These are phyloP conservation scores for Tylopilus subfusipes DNA, from an alignment of 768 basidiomycete species.

Conservation along the genomic window DNA sequence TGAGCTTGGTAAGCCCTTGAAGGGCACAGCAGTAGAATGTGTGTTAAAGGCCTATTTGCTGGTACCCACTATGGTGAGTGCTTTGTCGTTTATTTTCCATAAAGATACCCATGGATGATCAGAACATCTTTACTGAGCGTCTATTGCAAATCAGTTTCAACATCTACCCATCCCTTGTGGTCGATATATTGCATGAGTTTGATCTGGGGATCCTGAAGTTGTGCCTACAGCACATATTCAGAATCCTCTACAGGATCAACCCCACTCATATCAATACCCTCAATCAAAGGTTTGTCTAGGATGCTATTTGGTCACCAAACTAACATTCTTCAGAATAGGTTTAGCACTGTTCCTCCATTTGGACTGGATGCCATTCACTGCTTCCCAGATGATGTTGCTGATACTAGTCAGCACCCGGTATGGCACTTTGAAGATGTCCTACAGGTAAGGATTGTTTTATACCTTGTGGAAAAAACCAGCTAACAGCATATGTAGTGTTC, in stretches of 20 bases:
- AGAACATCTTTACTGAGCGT: not conserved
- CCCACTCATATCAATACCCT: not conserved
- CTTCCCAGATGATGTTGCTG: constrained; percentile 35
- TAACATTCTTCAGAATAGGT: too few relatives aligned
- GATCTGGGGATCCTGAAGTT: not conserved
- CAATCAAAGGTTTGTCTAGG: not conserved
- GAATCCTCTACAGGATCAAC: not conserved
- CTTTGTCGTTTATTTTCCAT: not conserved
- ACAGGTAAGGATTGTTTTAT: constrained; percentile 1
- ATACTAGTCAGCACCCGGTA: constrained; percentile 32
- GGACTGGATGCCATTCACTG: too few relatives aligned
- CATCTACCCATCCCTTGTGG: not conserved
- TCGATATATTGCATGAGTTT: not conserved
- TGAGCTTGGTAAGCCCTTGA: not conserved
- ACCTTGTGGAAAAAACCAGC: too few relatives aligned
- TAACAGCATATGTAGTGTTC: constrained; percentile 25
- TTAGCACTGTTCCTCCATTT: too few relatives aligned
- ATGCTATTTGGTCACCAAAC: too few relatives aligned
- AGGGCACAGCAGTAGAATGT: not conserved
- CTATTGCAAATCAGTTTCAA: not conserved
- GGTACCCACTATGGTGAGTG: not conserved
- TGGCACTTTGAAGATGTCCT: constrained; percentile 11
- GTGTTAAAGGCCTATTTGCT: not conserved
- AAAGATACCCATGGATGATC: too few relatives aligned
- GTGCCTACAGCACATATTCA: not conserved